Conservation (phyloP, 345 rosid genomes). For the Mercurialis annua region DNA sequence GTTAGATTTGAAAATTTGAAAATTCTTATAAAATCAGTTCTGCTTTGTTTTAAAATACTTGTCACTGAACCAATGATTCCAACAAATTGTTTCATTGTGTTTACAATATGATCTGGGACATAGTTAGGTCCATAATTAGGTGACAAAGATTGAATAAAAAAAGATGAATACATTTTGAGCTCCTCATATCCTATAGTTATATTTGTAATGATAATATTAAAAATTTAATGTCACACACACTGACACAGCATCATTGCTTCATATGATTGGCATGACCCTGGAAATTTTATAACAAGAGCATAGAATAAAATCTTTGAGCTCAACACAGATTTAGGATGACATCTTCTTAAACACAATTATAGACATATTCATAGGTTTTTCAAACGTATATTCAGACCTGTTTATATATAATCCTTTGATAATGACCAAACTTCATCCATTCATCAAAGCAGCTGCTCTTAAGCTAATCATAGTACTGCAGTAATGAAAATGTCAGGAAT, state of each 20-base stretch:
- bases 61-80: too few species aligned
- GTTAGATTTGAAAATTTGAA: too few species aligned
- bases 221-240: too few species aligned
- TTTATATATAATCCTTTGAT: constrained; percentile 19
- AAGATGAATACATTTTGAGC: background rate
- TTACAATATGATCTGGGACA: too few species aligned
- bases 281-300: constrained; percentile 12
- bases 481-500: constrained; percentile 21
- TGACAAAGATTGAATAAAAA: background rate
- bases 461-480: background rate
- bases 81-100: too few species aligned
- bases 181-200: background rate
- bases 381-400: background rate
- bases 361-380: constrained; percentile 10
- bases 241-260: background rate
- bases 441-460: constrained; percentile 16
- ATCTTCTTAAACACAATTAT: too few species aligned
- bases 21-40: too few species aligned
- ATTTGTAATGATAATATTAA: background rate
- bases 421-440: constrained; percentile 17
- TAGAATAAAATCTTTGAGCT: background rate
- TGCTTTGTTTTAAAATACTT: too few species aligned
- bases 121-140: background rate
- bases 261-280: constrained; percentile 20
- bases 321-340: constrained; percentile 27